Percentiles rank a stretch among this genome's conserved stretches.
Conservation (phyloP, 202 grass and related monocot genomes). For the Setaria viridis region DNA sequence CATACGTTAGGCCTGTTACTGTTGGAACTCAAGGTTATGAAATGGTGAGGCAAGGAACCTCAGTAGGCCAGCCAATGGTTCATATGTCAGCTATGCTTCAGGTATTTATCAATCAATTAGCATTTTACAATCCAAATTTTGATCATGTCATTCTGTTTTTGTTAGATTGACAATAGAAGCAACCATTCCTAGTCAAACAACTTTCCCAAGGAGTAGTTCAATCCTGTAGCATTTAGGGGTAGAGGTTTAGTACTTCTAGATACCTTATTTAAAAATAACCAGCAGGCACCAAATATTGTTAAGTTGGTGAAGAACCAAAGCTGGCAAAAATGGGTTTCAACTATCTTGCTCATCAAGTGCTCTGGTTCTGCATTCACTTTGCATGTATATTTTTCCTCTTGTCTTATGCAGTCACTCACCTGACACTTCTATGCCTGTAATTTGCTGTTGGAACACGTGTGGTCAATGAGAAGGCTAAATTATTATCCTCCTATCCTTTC, state of each 20-base stretch:
- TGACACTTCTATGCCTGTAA: not conserved
- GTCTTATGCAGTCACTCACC: not conserved
- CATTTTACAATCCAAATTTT: conserved; percentile 13
- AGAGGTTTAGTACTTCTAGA: conserved; percentile 3
- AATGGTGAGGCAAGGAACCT: conserved; percentile 73
- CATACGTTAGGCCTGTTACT: conserved; percentile 56
- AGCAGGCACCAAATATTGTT: not conserved
- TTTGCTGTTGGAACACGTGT: not conserved
- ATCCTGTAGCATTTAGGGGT: not conserved
- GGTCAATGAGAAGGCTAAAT: not conserved
- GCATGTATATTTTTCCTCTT: not conserved
- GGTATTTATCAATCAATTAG: conserved; percentile 53
- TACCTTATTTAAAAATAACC: not conserved
- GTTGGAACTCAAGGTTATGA: conserved; percentile 81
- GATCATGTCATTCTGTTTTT: conserved; percentile 22
- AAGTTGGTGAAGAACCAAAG: not conserved
- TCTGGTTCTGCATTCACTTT: conserved; percentile 16
- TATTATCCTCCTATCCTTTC: not conserved
- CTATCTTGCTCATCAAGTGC: not conserved
- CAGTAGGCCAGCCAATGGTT: conserved; percentile 79
- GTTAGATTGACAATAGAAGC: not conserved
- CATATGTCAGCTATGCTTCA: conserved; percentile 94
- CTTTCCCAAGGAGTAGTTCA: not conserved
- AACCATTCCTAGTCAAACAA: not conserved
- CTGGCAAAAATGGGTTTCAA: not conserved